Percentiles rank a stretch among this genome's conserved stretches.
Conservation (phyloP, 768 basidiomycete species). For the Kwoniella newhampshirensis region DNA sequence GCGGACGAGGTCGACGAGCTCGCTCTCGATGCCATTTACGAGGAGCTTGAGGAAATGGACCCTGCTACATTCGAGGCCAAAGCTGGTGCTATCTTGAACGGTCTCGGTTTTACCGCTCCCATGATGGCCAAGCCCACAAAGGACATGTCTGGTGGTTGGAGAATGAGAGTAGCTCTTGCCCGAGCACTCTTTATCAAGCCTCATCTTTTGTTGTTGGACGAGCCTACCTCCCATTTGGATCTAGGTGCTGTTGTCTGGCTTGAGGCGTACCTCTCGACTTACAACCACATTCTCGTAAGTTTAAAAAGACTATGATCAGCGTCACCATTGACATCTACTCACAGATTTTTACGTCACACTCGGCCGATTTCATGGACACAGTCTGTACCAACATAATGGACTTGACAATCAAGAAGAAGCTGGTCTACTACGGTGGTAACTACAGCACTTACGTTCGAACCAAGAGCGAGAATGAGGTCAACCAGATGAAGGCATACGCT, state of each 20-base stretch:
- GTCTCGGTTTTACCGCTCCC: constrained; percentile 80
- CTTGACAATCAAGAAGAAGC: constrained; percentile 80
- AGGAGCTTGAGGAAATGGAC: constrained; percentile 96
- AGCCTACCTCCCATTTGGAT: constrained; percentile 74
- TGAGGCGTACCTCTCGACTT: constrained; percentile 94
- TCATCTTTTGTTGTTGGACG: constrained; percentile 89
- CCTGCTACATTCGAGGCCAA: constrained; percentile 93
- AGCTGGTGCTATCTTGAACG: constrained; percentile 93
- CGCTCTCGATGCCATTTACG: constrained; percentile 84
- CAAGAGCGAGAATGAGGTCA: constrained; percentile 94
- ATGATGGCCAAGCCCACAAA: constrained; percentile 98
- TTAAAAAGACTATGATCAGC: not conserved
- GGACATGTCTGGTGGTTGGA: constrained; percentile 99
- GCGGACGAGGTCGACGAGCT: constrained; percentile 84
- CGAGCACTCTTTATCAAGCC: constrained; percentile 95
- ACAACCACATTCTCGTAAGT: constrained; percentile 87
- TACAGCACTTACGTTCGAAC: constrained; percentile 97
- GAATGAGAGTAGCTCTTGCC: constrained; percentile 97
- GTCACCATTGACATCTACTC: not conserved
- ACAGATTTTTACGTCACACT: constrained; percentile 71
- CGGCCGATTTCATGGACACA: constrained; percentile 98
- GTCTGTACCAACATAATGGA: constrained; percentile 99
- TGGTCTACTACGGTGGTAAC: constrained; percentile 93
- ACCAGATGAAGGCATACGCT: constrained; percentile 98
- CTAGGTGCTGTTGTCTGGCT: constrained; percentile 98